These are phyloP conservation scores for Penicillium chermesinum DNA, from an alignment of 495 filamentous ascomycete species.

Conservation along the genomic window DNA sequence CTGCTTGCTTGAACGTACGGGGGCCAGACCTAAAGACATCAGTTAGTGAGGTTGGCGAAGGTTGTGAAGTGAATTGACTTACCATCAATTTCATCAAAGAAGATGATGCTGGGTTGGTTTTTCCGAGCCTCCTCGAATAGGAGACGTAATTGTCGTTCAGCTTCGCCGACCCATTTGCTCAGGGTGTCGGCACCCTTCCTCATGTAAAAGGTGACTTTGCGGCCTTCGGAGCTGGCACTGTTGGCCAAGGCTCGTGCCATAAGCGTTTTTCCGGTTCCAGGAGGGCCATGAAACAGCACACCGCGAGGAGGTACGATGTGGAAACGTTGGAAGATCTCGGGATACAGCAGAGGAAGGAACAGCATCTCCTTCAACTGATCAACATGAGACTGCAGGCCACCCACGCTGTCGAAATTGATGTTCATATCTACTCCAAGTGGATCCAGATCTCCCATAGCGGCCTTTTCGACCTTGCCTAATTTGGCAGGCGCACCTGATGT, in stretches of 20 bases:
- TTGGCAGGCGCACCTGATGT: constrained; percentile 69
- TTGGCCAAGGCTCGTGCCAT: constrained; percentile 87
- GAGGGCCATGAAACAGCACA: constrained; percentile 93
- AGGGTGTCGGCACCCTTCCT: constrained; percentile 94
- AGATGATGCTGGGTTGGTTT: constrained; percentile 96
- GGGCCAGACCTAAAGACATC: constrained; percentile 58
- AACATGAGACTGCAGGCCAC: constrained; percentile 86
- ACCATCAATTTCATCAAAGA: constrained; percentile 99
- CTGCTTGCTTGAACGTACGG: constrained; percentile 92
- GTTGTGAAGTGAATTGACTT: constrained; percentile 10
- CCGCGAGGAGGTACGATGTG: constrained; percentile 89
- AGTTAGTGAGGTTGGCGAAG: constrained; percentile 17
- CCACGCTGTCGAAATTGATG: constrained; percentile 89
- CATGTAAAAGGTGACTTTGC: constrained; percentile 98
- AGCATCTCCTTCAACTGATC: constrained; percentile 98
- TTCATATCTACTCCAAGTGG: constrained; percentile 86
- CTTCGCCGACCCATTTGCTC: constrained; percentile 98
- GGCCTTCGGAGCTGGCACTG: constrained; percentile 70
- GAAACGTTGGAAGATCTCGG: constrained; percentile 88
- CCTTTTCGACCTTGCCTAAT: constrained; percentile 80
- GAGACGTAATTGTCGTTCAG: constrained; percentile 85
- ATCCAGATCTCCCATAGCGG: constrained; percentile 82
- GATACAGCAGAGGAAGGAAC: constrained; percentile 84
- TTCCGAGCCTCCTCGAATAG: constrained; percentile 94
- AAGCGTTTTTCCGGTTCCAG: constrained; percentile 95